Evolutionary conservation across 495 filamentous ascomycete genomes (phyloP), one percentile per base, ranked within the genome.

Genomic region (Trichoderma reesei): DNA sequence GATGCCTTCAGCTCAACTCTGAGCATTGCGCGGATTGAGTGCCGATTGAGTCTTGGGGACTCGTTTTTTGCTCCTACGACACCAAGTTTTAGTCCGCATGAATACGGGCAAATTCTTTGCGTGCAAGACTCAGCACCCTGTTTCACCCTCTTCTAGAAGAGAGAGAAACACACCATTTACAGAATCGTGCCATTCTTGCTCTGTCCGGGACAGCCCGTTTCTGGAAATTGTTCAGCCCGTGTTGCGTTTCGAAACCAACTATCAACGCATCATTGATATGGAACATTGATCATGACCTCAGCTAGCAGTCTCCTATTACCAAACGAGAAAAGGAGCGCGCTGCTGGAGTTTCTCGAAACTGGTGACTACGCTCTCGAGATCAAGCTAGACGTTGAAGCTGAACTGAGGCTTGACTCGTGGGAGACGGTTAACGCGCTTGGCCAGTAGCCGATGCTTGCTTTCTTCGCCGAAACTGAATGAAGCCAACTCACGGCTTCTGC

Each of bases 121-220:
- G 33, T 26, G 9, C n/a, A 26, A 56, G 48, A 56, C 48, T 3
- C 7, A 31, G 20, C 7, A 9, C 48, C 20, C 48, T 26, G 48
- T 56, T 56, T 56, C 20, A 56, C 13, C 48, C 48, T 56, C 48
- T 56, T 56, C 48, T 13, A 56, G 48, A 56, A 56, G 20, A 56
- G 20, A 3, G 26, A 56, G n/a, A 3, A 13, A 33, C 20, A 7
- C 20, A 56, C 48, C 3, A 56, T 9, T 26, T 7, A 0, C 31
- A 31, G 48, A 3, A 3, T 33, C 9, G 48, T 10, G 26, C 10
- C 48, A 56, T 10, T 26, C 7, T 56, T 33, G 20, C 14, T 31
- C 48, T 33, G 10, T 33, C 20, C 48, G 1, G 33, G n/a, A 9
- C 20, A 56, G 20, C 33, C 48, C 48, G n/a, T 31, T 33, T 56